Evolutionary conservation across 129 eudicot genomes (phyloP).

Genomic region (Kitagawia praeruptora): DNA sequence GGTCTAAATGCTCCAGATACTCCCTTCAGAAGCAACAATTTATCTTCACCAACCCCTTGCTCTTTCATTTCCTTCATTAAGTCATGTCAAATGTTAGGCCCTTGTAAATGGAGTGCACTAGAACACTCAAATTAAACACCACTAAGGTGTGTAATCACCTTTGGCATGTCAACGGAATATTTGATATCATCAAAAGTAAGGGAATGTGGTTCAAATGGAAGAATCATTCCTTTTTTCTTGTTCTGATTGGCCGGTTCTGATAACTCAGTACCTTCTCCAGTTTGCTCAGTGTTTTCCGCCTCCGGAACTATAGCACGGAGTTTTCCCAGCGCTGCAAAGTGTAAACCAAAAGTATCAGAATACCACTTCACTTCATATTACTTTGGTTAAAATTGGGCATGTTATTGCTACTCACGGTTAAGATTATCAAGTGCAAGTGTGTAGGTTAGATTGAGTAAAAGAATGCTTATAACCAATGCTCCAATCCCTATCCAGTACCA

Average conservation of each 20-base stretch:
- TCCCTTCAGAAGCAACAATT: constrained; percentile 51
- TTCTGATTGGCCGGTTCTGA: constrained; percentile 15
- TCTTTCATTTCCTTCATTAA: constrained; percentile 62
- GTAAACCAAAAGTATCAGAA: neutral
- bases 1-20: constrained; percentile 77
- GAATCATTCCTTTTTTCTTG: constrained; percentile 44
- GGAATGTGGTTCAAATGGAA: constrained; percentile 49
- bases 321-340: constrained; percentile 51
- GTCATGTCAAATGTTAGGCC: neutral
- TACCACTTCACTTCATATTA: neutral
- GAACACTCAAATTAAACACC: neutral
- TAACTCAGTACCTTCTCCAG: constrained; percentile 26
- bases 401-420: constrained; percentile 37
- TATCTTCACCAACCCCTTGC: constrained; percentile 54
- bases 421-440: constrained; percentile 40
- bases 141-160: constrained; percentile 24
- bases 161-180: constrained; percentile 86
- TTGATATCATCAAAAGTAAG: constrained; percentile 55
- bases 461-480: constrained; percentile 36
- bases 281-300: constrained; percentile 11
- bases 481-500: constrained; percentile 67
- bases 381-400: neutral
- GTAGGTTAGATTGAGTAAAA: constrained; percentile 41
- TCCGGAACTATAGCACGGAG: constrained; percentile 39
- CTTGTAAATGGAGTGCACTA: neutral